Evolutionary conservation across 306 rosid genomes (phyloP).

Genomic region (Quercus agrifolia): DNA sequence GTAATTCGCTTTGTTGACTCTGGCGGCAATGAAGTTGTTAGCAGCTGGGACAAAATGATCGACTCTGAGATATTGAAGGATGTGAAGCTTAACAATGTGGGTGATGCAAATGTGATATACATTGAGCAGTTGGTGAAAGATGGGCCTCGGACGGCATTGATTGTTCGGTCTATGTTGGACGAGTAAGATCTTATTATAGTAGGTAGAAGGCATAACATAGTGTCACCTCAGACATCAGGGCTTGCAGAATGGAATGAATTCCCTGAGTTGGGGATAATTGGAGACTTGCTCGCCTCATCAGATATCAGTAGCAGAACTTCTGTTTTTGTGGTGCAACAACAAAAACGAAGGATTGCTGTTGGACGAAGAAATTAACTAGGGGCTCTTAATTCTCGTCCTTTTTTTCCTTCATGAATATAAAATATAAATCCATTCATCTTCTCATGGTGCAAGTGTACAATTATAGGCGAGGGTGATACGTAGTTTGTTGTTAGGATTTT

Average conservation of each 20-base stretch:
- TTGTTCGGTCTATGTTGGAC: slow-evolving; percentile 21
- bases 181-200: slow-evolving; percentile 50
- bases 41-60: slow-evolving; percentile 9
- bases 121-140: neutral
- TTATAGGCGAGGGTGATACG: neutral
- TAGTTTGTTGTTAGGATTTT: neutral
- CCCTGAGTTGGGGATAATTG: slow-evolving; percentile 55
- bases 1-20: slow-evolving; percentile 28
- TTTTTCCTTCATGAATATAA: too few relatives aligned
- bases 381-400: too few relatives aligned
- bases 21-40: neutral
- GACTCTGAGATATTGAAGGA: slow-evolving; percentile 24
- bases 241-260: slow-evolving; percentile 61
- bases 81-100: neutral
- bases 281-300: slow-evolving; percentile 63
- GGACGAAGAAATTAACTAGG: neutral
- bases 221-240: slow-evolving; percentile 37
- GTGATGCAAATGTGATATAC: slow-evolving; percentile 2
- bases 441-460: neutral
- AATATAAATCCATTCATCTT: too few relatives aligned
- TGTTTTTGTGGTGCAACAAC: slow-evolving; percentile 62
- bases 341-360: neutral
- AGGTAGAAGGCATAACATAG: slow-evolving; percentile 40
- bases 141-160: slow-evolving; percentile 20
- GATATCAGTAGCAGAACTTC: slow-evolving; percentile 40